Evolutionary conservation across 805 yeast genomes (phyloP).

Genomic region (Torulaspora maleeae): DNA sequence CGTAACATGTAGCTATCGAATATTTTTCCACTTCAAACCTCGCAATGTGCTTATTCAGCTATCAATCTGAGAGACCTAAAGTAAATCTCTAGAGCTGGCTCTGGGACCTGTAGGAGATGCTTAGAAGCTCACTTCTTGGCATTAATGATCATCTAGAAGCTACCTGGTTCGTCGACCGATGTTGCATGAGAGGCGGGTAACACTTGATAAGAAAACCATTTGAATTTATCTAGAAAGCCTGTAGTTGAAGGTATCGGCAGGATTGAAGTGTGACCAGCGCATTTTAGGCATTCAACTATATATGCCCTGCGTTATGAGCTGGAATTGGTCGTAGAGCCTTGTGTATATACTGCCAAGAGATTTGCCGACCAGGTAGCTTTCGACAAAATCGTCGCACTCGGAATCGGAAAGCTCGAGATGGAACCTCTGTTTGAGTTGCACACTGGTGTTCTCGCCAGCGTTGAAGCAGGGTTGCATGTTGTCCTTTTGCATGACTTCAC

Average conservation of each 20-base stretch:
- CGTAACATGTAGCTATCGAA: background rate
- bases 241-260: background rate
- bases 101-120: background rate
- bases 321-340: conserved; percentile 90
- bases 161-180: background rate
- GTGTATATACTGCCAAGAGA: conserved; percentile 87
- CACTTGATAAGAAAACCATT: background rate
- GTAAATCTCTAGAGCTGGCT: background rate
- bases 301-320: conserved; percentile 90
- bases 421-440: conserved; percentile 72
- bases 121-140: background rate
- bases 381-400: conserved; percentile 69
- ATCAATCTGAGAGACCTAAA: background rate
- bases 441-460: conserved; percentile 79
- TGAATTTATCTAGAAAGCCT: background rate
- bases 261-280: background rate
- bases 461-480: conserved; percentile 87
- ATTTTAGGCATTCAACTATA: conserved; percentile 46
- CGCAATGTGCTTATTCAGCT: background rate
- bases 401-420: conserved; percentile 69
- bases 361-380: conserved; percentile 65
- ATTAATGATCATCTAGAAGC: no score
- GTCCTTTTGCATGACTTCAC: conserved; percentile 91
- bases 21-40: background rate
- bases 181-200: background rate